Evolutionary conservation across 1,284 basidiomycete species (phyloP).

Genomic region (Ceratorhiza oryzae-sativae): DNA sequence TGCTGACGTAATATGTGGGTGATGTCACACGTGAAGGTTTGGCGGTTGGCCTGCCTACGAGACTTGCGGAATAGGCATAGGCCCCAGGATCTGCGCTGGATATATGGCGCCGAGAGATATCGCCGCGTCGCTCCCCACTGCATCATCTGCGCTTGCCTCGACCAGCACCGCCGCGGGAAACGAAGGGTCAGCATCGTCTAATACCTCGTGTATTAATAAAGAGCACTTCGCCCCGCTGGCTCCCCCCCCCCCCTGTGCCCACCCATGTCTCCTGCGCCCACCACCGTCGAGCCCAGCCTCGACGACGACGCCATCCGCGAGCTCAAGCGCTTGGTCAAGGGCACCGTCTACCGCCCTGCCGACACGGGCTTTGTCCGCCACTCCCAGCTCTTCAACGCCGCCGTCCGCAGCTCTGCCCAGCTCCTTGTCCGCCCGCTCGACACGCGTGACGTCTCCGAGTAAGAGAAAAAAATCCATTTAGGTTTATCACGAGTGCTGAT

Average conservation of each 20-base stretch:
- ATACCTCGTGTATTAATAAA: constrained; percentile 26
- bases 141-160: not conserved
- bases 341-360: constrained; percentile 56
- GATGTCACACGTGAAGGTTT: too few species aligned
- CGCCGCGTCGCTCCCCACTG: too few species aligned
- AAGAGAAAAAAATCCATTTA: constrained; percentile 47
- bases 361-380: constrained; percentile 64
- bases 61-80: too few species aligned
- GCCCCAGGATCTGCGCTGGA: too few species aligned
- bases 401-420: constrained; percentile 64
- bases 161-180: constrained; percentile 3
- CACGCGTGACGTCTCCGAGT: constrained; percentile 78
- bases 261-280: not conserved
- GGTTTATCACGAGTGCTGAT: constrained; percentile 19
- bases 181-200: constrained; percentile 38
- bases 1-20: not conserved
- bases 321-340: constrained; percentile 51
- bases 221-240: constrained; percentile 33
- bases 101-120: too few species aligned
- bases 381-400: constrained; percentile 78
- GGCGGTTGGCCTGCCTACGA: too few species aligned
- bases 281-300: not conserved
- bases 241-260: not conserved
- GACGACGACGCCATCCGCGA: not conserved
- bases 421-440: constrained; percentile 73